Percentiles rank a stretch among this genome's conserved stretches.
phyloP scores from a whole-genome alignment of 1,284 basidiomycete genomes.

The Malassezia slooffiae region DNA sequence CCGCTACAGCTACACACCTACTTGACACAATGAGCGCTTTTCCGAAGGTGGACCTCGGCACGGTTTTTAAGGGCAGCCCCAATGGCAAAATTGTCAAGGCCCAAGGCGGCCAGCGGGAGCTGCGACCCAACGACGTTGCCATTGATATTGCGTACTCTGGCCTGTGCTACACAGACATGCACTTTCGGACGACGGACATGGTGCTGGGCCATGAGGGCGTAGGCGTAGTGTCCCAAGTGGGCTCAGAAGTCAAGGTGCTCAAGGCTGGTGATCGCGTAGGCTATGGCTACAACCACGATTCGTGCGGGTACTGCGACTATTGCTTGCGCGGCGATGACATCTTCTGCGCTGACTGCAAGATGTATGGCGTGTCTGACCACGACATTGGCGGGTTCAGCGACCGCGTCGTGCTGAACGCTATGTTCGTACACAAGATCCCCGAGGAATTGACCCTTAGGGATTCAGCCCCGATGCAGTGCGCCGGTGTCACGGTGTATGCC shows the following conservation, averaged over 20 bases:
- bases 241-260: constrained; percentile 22
- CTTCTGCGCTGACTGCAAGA: constrained; percentile 27
- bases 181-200: constrained; percentile 29
- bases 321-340: constrained; percentile 34
- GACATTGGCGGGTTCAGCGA: constrained; percentile 38
- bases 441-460: constrained; percentile 29
- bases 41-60: constrained; percentile 30
- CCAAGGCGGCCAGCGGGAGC: constrained; percentile 17
- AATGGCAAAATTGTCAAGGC: constrained; percentile 33
- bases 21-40: constrained; percentile 14
- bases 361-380: constrained; percentile 28
- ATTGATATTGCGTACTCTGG: constrained; percentile 41
- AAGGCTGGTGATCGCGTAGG: constrained; percentile 39
- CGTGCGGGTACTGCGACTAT: constrained; percentile 31
- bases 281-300: constrained; percentile 39
- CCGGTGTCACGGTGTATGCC: constrained; percentile 47
- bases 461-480: constrained; percentile 49
- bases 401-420: constrained; percentile 30
- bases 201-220: constrained; percentile 42
- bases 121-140: constrained; percentile 27
- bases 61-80: constrained; percentile 32
- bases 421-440: constrained; percentile 38
- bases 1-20: no score
- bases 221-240: constrained; percentile 36
- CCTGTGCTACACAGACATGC: constrained; percentile 38